Base-by-base conservation (phyloP, 306 rosid genomes). In the Adenanthera pavonina region DNA sequence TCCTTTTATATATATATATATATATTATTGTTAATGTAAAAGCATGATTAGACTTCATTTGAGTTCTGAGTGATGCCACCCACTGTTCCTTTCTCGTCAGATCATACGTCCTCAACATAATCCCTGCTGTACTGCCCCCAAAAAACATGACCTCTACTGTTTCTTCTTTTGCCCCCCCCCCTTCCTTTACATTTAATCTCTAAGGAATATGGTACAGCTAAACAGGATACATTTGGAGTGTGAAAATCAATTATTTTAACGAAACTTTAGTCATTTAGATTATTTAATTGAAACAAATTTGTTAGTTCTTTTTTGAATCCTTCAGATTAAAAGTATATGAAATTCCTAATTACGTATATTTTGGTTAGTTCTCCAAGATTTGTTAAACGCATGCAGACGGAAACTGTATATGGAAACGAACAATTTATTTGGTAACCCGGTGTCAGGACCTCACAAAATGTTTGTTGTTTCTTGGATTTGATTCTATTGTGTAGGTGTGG, bases 11-110 rank as follows among this genome's bases (percentile, higher is more conserved):
- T 76, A 12, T 79, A 80, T 72, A 76, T 16, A 25, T 25, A 25
- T 25, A 25, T 25, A 25, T 25, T 25, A 25, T 25, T 25, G 30
- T 25, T 25, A 25, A 25, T 25, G 30, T 25, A 25, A 51, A 33
- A 16, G 8, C 75, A 82, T 81, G 89, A 86, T 83, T 86, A 77
- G 86, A 83, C 88, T 80, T 57, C 38, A 69, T 8, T 49, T 4
- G 16, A 13, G 46, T 41, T 41, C 7, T 41, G 46, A 0, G 46
- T 41, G 46, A 4, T 41, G 7, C 46, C 46, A 41, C 7, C 3
- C 3, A 48, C 53, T 48, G 14, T 48, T 48, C 13, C 53, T 48
- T 48, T 48, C 53, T 48, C 30, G 1, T 25, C 11, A 51, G 6
- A 14, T 51, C n/a, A 51, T 51, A 7, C 49, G 49, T 8, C 10